Evolutionary conservation across 371 early-diverging fungal genomes (phyloP), one percentile per base, ranked within the genome.

Genomic region (Gilbertella persicaria): DNA sequence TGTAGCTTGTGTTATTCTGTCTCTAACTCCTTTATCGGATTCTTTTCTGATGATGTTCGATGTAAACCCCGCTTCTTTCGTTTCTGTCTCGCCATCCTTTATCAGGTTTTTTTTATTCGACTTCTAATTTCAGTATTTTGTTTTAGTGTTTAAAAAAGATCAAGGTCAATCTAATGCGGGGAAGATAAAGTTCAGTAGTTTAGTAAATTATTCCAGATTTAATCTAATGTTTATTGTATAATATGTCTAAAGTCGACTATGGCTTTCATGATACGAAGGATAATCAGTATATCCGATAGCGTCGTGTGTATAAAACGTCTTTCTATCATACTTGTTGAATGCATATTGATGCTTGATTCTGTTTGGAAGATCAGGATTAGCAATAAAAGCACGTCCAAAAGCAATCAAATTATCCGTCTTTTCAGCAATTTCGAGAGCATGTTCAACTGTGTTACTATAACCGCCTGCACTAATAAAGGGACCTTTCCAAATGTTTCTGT

Each of bases 381-480:
- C 29, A 28, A 57, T 57, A 43, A 44, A 57, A 7, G 24, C 30
- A 6, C 58, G 49, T 1, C 58, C 58, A 25, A 57, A 50, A 17
- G 24, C 58, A 43, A 57, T 23, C 41, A 50, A 10, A 5, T 50
- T 40, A 17, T 20, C 29, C 5, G 25, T 38, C 38, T 26, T 49
- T 3, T 48, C 49, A 28, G 35, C 47, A 17, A 28, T 45, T 5
- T 42, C 50, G 28, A 57, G 20, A 5, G 53, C 53, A 37, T 20
- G 37, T 16, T 50, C 24, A 13, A 36, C 43, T 8, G 62, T 16
- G 9, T 50, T 45, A 2, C 62, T 58, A 33, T 55, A 63, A 14
- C 61, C 61, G 53, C 61, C 71, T 20, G 66, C 58, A 45, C 45
- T 25, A 14, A 70, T 50, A 33, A 66, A 60, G 1, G 46, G 55